Evolutionary conservation across 345 rosid genomes (phyloP).

Genomic region (Lepidium didymum): DNA sequence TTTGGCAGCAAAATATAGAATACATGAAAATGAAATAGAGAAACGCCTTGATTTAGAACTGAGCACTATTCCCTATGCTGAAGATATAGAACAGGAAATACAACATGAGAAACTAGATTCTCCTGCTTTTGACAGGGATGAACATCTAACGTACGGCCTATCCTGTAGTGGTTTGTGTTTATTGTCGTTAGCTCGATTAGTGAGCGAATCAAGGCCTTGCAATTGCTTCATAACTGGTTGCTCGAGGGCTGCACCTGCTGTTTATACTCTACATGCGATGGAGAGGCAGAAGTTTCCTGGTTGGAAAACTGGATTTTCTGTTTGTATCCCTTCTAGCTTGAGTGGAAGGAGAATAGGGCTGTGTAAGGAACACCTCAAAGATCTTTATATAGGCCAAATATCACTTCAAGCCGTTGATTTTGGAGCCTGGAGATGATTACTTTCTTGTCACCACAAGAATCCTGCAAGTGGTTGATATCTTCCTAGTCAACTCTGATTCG

Average conservation of each 20-base stretch:
- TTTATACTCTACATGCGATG: slow-evolving; percentile 79
- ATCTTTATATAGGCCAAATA: slow-evolving; percentile 60
- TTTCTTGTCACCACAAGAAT: not conserved
- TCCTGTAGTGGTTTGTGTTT: slow-evolving; percentile 55
- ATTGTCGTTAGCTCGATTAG: slow-evolving; percentile 62
- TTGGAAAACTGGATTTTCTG: slow-evolving; percentile 87
- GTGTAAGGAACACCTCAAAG: slow-evolving; percentile 65
- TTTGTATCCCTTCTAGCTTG: slow-evolving; percentile 78
- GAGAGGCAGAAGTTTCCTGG: slow-evolving; percentile 90
- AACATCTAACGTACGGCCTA: slow-evolving; percentile 60
- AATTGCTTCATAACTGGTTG: slow-evolving; percentile 75
- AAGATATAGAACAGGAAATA: slow-evolving; percentile 48
- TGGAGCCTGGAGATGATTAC: slow-evolving; percentile 55
- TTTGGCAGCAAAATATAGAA: slow-evolving; percentile 68
- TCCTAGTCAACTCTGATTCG: not conserved
- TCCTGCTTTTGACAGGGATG: slow-evolving; percentile 41
- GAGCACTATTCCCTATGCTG: slow-evolving; percentile 44
- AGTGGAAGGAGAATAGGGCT: slow-evolving; percentile 71
- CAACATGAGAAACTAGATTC: slow-evolving; percentile 31
- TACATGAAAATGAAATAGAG: slow-evolving; percentile 66
- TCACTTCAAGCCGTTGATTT: slow-evolving; percentile 82
- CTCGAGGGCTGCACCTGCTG: slow-evolving; percentile 54
- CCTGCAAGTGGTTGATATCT: slow-evolving; percentile 7
- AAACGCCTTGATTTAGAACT: slow-evolving; percentile 59
- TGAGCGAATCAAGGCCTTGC: slow-evolving; percentile 67